These are phyloP conservation scores for Ogataea wickerhamii DNA, from an alignment of 805 yeast genomes.

Conservation along the genomic window DNA sequence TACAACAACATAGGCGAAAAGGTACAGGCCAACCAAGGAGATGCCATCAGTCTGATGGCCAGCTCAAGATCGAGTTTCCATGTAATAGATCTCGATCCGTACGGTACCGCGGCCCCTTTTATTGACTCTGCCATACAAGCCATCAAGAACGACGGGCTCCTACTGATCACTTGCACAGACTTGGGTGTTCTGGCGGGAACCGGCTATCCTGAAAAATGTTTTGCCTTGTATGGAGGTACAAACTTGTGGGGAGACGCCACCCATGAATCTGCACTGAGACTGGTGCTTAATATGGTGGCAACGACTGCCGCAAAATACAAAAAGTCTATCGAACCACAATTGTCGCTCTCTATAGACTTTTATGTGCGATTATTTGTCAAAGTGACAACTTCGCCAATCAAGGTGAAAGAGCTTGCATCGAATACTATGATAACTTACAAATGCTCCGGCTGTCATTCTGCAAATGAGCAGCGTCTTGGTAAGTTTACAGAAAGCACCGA, in stretches of 20 bases:
- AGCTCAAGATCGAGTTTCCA: conserved; percentile 56
- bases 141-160: conserved; percentile 77
- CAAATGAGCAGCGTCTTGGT: conserved; percentile 72
- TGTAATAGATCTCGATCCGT: conserved; percentile 92
- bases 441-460: conserved; percentile 85
- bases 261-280: conserved; percentile 89
- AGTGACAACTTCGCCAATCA: conserved; percentile 72
- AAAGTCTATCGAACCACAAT: conserved; percentile 79
- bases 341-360: conserved; percentile 85
- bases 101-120: conserved; percentile 96
- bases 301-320: conserved; percentile 87
- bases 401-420: conserved; percentile 75
- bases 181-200: conserved; percentile 93
- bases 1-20: conserved; percentile 57
- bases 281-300: conserved; percentile 73
- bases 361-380: conserved; percentile 83
- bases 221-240: conserved; percentile 89
- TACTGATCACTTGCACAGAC: conserved; percentile 94
- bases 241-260: conserved; percentile 82
- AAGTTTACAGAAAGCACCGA: conserved; percentile 37
- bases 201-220: conserved; percentile 96
- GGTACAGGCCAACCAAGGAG: conserved; percentile 73
- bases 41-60: conserved; percentile 85
- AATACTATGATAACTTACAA: conserved; percentile 74
- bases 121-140: conserved; percentile 86